Evolutionary conservation across 2,329 filamentous ascomycete genomes (phyloP), one percentile per base, ranked within the genome.

Genomic region (Paraphaeosphaeria minitans): DNA sequence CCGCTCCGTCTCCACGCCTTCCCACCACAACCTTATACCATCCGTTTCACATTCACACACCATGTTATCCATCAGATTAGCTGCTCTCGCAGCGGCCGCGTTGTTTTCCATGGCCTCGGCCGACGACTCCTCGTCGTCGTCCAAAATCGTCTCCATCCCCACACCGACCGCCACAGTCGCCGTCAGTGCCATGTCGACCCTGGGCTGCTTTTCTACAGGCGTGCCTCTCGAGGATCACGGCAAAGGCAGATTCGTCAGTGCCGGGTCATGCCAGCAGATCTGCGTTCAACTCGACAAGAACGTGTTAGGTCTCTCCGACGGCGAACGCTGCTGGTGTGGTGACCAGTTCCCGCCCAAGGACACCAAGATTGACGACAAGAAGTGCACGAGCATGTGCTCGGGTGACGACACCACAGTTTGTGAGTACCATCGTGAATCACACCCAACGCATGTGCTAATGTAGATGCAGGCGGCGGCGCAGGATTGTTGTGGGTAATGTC

Each of bases 261-360:
- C 76, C 31, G 85, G 85, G 54, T 82, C 82, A 64, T 89, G 86
- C 65, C 81, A 84, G 63, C 66, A 75, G 21, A 73, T 79, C 61
- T 89, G 86, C 70, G 67, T 79, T 24, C 67, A 76, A 2, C 69
- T 76, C 0, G 68, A 80, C 8, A 81, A 83, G 37, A 65, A 82
- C 1, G 89, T 92, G 8, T 85, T 88, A 68, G 91, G 83, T 33
- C 78, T 91, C 46, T 85, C 83, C 8, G 82, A 83, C 19, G 85
- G 85, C 16, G 80, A 82, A 19, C 77, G 86, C 63, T 97, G 93
- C 78, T 91, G 82, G 69, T 96, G 93, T 70, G 93, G 92, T 59
- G 79, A 86, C 62, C 77, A 82, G 58, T 83, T 93, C 49, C 93
- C 93, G 0, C 81, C 87, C 16, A 64, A 70, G 49, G 79, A 79